phyloP scores from a whole-genome alignment of 371 early-diverging fungal genomes.

The Actinomortierella wolfii region DNA sequence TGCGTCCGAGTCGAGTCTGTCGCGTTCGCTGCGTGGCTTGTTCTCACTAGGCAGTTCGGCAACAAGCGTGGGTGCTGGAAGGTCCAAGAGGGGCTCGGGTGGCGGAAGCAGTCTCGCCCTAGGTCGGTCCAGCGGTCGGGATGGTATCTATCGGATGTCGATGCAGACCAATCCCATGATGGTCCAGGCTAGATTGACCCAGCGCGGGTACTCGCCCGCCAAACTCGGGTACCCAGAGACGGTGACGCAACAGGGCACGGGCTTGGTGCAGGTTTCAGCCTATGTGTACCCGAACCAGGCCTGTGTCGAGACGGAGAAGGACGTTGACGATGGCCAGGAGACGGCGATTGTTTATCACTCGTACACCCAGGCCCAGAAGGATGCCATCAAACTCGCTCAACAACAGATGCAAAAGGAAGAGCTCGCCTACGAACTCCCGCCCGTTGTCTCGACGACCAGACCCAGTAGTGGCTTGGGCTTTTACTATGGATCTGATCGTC shows the following conservation, averaged over 20 bases:
- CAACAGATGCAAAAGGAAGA: conserved; percentile 1
- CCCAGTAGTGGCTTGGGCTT: too few species aligned
- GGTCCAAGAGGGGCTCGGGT: background rate
- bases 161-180: conserved; percentile 33
- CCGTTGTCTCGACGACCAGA: too few species aligned
- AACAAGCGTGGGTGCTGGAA: conserved; percentile 9
- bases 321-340: conserved; percentile 29
- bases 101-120: background rate
- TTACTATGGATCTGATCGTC: too few species aligned
- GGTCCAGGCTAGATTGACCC: conserved; percentile 15
- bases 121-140: background rate
- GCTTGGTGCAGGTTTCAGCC: conserved; percentile 15
- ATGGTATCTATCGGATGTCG: background rate
- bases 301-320: conserved; percentile 12
- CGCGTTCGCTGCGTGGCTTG: conserved; percentile 1
- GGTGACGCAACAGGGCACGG: conserved; percentile 21
- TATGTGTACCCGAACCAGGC: conserved; percentile 33
- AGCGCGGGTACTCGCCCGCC: conserved; percentile 15
- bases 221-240: conserved; percentile 27
- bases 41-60: conserved; percentile 4
- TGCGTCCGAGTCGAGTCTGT: background rate
- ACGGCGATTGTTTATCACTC: conserved; percentile 35
- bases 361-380: conserved; percentile 40
- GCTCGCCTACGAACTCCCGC: too few species aligned
- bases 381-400: conserved; percentile 34